Base-by-base conservation (phyloP, 2,329 filamentous ascomycete species). In the Myriosclerotinia curreyana region DNA sequence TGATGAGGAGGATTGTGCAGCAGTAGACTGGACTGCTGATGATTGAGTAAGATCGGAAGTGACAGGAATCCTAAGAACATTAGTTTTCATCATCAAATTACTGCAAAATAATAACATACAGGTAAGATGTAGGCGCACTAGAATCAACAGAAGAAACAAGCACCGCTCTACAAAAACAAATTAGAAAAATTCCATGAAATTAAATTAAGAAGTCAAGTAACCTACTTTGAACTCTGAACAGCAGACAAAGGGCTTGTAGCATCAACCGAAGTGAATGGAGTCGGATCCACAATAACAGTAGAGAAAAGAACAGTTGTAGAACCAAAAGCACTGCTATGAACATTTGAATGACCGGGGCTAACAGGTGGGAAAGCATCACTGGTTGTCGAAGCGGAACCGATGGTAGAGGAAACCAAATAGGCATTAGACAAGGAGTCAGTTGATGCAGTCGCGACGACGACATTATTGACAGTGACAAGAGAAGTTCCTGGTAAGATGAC, bases 401-500 rank as follows among this genome's bases (percentile, higher is more conserved):
- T 15, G 11, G 48, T 20, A n/a, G 17, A 28, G 14, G 36, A 20
- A 25, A 44, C 25, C 25, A 38, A 38, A 31, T 25, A 22, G 5
- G 40, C 8, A 12, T 44, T 40, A 1, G 28, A 36, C 2, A 46
- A 34, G 20, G 28, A 17, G 25, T 20, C 34, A 28, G 11, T n/a
- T 20, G 54, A 46, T 31, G 15, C 15, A 22, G 60, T 56, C 28
- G 60, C 51, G 51, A 62, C 51, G 38, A 62, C 42, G 15, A 62
- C 40, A n/a, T 34, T 62, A 20, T 62, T 62, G 51, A 31, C 22
- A 7, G 51, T 62, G 31, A 56, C 51, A 12, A 56, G 42, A 17
- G 50, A 55, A 28, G 51, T 46, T 34, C 40, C 38, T 20, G 51
- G 40, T n/a, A 48, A 25, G 20, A 15, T 8, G n/a, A 62, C 2